Base-by-base conservation (phyloP, 1,139 yeast genomes). In the Lodderomyces orthopsilosis region DNA sequence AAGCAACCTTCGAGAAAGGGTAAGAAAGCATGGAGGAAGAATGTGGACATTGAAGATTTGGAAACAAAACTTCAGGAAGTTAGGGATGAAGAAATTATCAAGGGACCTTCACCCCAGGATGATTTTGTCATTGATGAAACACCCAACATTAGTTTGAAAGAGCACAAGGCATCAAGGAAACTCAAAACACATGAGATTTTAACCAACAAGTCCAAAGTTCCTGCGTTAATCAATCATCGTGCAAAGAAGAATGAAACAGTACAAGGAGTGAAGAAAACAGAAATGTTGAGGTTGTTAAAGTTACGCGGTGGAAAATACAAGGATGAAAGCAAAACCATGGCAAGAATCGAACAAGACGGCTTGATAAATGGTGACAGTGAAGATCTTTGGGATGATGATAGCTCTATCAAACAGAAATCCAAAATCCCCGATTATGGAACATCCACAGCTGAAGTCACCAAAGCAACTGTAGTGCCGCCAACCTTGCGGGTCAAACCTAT, bases 1-100 rank as follows among this genome's bases (percentile, higher is more conserved):
- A 48, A 39, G 37, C 96, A 89, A 64, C 63, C 84, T 6, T 87
- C 96, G 6, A 78, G 98, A 57, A 93, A 93, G 70, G 96, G 96
- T 42, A 91, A 87, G 74, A 83, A 77, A 61, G 86, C 98, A 6
- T 93, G 98, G 98, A 83, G 97, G 64, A 93, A 93, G 66, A 88
- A 93, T 62, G 87, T 93, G 47, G 95, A 93, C 59, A 70, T 93
- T 22, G 81, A 80, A 19, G 96, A 89, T 48, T 69, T 93, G 41
- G 90, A 86, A 58, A 65, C 68, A 36, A 85, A 83, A 6, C 68
- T 93, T 40, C 94, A 85, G 51, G 81, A 77, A 38, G 73, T 76
- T 42, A 73, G 89, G 45, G 94, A 86, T 43, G 77, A 80, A 47
- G 79, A 85, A 55, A 75, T 85, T 44, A 73, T 77, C 30, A 75